Evolutionary conservation across 140 eudicot species (phyloP), one percentile per base, ranked within the genome.

Genomic region (Cichorium intybus): DNA sequence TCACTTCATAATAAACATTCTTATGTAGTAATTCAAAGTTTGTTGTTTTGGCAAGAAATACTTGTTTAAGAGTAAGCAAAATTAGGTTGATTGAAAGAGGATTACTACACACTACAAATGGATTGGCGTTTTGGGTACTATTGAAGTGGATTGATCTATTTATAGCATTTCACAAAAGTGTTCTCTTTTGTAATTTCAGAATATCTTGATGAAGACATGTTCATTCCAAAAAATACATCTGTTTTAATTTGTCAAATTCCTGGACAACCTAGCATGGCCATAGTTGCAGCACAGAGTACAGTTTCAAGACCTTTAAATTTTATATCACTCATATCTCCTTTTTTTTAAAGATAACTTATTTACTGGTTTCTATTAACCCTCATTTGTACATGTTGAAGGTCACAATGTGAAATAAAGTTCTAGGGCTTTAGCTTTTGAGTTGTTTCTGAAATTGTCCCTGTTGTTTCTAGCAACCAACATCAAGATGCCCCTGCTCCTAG

Each of bases 241-340:
- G 99, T 94, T 78, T 84, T 94, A 79, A 89, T 94, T 37, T 88
- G 95, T 51, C 97, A 97, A 29, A 86, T 94, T 41, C 99, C 99
- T 63, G 99, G 99, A 81, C 74, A 87, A 73, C 95, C 97, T 81
- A 95, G 95, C 75, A 86, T 81, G 97, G 84, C 94, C 64, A 94
- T 94, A 75, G 94, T 94, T 77, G 76, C 99, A 50, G 94, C 91
- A 78, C 90, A 71, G 89, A 88, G 99, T 94, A 94, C 74, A 73
- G 53, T 74, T 84, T 81, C 77, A 46, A 77, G 77, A 84, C 86
- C 80, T 56, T 64, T 48, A 26, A 68, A 61, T 67, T 56, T 58
- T 47, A 61, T 64, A 8, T 64, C 69, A n/a, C 68, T 43, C 20
- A 11, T 51, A 8, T 49, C 65, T 56, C n/a, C n/a, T n/a, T 26